These are phyloP conservation scores for Nemophila menziesii DNA, from an alignment of 257 asterid genomes.

Conservation along the genomic window DNA sequence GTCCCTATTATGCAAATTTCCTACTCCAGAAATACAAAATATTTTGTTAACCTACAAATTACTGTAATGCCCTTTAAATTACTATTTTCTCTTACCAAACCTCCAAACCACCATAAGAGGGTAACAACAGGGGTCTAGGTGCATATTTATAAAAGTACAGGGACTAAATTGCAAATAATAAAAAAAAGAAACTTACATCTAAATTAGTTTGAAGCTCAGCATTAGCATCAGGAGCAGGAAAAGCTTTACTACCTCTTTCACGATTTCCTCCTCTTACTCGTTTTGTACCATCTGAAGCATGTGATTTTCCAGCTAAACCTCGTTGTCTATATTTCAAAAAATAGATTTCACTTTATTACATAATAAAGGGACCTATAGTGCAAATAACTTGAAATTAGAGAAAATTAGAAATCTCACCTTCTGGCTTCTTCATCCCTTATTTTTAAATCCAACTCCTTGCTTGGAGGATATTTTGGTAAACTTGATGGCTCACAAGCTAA, in stretches of 20 bases:
- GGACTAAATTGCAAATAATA: neutral
- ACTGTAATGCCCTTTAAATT: too few relatives aligned
- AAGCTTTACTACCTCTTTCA: slow-evolving; percentile 54
- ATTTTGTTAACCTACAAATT: too few relatives aligned
- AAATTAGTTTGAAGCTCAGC: slow-evolving; percentile 83
- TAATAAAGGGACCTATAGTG: neutral
- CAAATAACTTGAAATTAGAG: slow-evolving; percentile 10
- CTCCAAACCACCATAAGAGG: too few relatives aligned
- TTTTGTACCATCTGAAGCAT: slow-evolving; percentile 41
- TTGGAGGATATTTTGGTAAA: slow-evolving; percentile 83
- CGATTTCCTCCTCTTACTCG: slow-evolving; percentile 50
- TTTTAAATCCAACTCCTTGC: slow-evolving; percentile 90
- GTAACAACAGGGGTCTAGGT: too few relatives aligned
- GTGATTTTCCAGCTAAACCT: slow-evolving; percentile 44
- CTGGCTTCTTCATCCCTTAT: slow-evolving; percentile 75
- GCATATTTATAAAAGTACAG: too few relatives aligned
- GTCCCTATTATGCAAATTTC: too few relatives aligned
- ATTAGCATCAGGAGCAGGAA: slow-evolving; percentile 92
- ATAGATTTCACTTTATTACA: slow-evolving; percentile 8
- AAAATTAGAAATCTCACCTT: slow-evolving; percentile 41
- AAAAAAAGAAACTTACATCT: slow-evolving; percentile 43
- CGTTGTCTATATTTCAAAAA: slow-evolving; percentile 40
- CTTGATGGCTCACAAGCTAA: slow-evolving; percentile 77
- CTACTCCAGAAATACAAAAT: too few relatives aligned
- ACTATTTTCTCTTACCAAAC: too few relatives aligned